Evolutionary conservation across 176 grass and related monocot genomes (phyloP), one percentile per base, ranked within the genome.

Genomic region (Avena insularis): DNA sequence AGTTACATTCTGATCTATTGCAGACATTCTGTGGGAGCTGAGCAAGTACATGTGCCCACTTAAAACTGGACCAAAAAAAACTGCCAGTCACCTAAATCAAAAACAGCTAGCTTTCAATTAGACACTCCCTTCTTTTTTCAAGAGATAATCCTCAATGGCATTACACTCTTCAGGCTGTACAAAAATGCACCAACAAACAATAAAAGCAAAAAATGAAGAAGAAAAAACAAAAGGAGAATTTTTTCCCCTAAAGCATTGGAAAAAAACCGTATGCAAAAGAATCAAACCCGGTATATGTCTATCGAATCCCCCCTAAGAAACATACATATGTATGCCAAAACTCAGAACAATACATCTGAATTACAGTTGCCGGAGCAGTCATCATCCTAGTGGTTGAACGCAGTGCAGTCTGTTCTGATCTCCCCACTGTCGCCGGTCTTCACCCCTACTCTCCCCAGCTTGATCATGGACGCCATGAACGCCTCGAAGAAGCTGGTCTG

Each of bases 391-490:
- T 77, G 56, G 83, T 97, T 97, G 93, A 92, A 93, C 58, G 89
- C 83, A 15, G 93, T 95, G 93, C 95, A 97, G 33, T 83, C 87
- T 89, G 59, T 91, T 63, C 95, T 93, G 81, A 97, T 90, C 73
- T 95, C 88, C 15, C 93, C 95, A 46, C 85, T 43, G 1, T 66
- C 68, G 5, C 93, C 93, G 0, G 84, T 91, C 84, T 93, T 93
- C 71, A 95, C 93, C 48, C 93, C 90, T 54, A 98, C 19, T 60
- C 91, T 92, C 54, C 93, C 95, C 9, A 98, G 83, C 86, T 84
- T 93, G 45, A 80, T 56, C 87, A 92, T 93, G n/a, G 93, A 84
- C 8, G 6, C 14, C 0, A 40, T 27, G 25, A 98, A 98, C 0
- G 90, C 95, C 9, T 82, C 17, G 25, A 98, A 98, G 82, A 98